Evolutionary conservation across 208 protist species (phyloP), one percentile per base, ranked within the genome.

Genomic region (Crithidia mellificae): DNA sequence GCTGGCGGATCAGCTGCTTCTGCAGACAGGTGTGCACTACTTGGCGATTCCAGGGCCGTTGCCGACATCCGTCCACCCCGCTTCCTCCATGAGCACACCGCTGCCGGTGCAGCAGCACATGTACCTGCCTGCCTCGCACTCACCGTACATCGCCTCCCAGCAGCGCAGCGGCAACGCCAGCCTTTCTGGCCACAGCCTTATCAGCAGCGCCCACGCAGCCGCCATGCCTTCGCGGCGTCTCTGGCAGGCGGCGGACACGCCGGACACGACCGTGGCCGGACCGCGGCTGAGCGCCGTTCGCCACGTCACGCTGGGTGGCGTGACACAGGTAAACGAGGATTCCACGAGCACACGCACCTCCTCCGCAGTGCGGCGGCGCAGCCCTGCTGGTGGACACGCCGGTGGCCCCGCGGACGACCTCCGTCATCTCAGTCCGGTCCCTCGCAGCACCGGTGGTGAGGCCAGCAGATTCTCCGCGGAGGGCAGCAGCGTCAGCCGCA

Each of bases 1-100:
- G n/a, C 80, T 95, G 7, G 90, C 80, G 2, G 84, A 95, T 49
- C 77, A 85, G 49, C 39, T 93, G 12, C 78, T 94, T 15, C 52
- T 57, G 46, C 53, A 68, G 62, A 59, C 63, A 4, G 55, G 55
- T 19, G 46, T 59, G 55, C 25, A 53, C 11, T 66, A 51, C 44
- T 59, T 69, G 63, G 55, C 30, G 6, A 38, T 59, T 14, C 52
- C 63, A 2, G 38, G 32, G 9, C 34, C 51, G 11, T 6, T 32
- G 14, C 38, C 25, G 15, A 1, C 24, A 17, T 3, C 41, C 17
- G 11, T 38, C n/a, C n/a, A n/a, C n/a, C n/a, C n/a, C 19, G 29
- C 14, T 17, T 36, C 14, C 27, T 14, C 51, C 5, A 39, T 22
- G 27, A 15, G 20, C 20, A 30, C 53, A 25, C 34, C 4, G 53